Evolutionary conservation across 2,329 filamentous ascomycete species (phyloP).

Genomic region (Colletotrichum spaethianum): DNA sequence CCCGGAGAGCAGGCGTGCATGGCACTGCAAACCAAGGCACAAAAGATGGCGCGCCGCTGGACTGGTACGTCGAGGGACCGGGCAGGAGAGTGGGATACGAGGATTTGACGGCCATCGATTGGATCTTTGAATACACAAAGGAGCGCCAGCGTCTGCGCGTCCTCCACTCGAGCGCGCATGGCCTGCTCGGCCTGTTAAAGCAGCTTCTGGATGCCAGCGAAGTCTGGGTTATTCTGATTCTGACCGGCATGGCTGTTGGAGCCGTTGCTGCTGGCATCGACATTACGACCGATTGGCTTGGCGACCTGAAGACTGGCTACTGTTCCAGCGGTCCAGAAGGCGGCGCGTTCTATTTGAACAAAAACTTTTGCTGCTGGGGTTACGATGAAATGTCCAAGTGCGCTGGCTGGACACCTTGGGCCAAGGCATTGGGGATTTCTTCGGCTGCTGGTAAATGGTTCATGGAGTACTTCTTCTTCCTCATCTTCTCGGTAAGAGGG

Average conservation of each 20-base stretch:
- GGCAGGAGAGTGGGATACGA: constrained; percentile 94
- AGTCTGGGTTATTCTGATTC: constrained; percentile 90
- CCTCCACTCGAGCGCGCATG: constrained; percentile 77
- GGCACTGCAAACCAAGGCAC: constrained; percentile 33
- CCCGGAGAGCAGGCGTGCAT: constrained; percentile 34
- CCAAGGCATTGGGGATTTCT: constrained; percentile 76
- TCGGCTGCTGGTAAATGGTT: constrained; percentile 82
- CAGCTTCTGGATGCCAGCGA: constrained; percentile 88
- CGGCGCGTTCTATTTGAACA: constrained; percentile 91
- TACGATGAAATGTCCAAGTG: constrained; percentile 88
- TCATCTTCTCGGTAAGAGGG: constrained; percentile 81
- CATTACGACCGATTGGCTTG: constrained; percentile 92
- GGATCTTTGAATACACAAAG: constrained; percentile 99
- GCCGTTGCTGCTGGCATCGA: constrained; percentile 90
- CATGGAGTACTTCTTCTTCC: constrained; percentile 89
- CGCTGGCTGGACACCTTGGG: constrained; percentile 90
- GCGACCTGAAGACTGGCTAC: constrained; percentile 91
- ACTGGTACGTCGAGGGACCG: constrained; percentile 93
- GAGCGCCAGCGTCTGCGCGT: constrained; percentile 90
- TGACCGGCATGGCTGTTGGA: constrained; percentile 88
- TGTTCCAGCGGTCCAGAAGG: constrained; percentile 83
- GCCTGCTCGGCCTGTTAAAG: constrained; percentile 79
- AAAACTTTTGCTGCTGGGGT: constrained; percentile 92
- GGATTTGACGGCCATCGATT: constrained; percentile 97
- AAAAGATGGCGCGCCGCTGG: constrained; percentile 68